Base-by-base conservation (phyloP, 2,329 filamentous ascomycete species). In the Monilinia fructicola region DNA sequence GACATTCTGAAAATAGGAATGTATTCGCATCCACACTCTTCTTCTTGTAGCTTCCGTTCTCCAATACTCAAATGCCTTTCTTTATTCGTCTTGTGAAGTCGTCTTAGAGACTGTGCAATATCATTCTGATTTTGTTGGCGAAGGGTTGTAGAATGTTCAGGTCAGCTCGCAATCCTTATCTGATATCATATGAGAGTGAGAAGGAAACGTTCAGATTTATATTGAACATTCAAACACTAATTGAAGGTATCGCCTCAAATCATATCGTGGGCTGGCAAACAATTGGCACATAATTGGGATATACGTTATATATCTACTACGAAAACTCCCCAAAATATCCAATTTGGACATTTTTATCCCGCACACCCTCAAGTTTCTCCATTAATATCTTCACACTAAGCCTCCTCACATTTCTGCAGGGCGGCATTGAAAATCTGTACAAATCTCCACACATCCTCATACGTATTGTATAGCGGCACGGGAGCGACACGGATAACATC, bases 401-500 rank as follows among this genome's bases (percentile, higher is more conserved):
- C 63, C 4, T 31, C 14, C 16, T 61, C 55, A 42, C 59, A 67
- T 28, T 48, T 71, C 23, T 59, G 60, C 64, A 75, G 69, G 12
- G 74, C 73, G 35, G 68, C 65, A 38, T 73, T 73, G 71, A 88
- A 87, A 18, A 85, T 78, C 42, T 78, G 77, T 62, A 80, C 81
- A 76, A 89, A 89, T 42, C 78, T 76, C 80, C 82, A 85, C 9
- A 93, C 87, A 72, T 97, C 93, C 67, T 83, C 81, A 75, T 91
- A 96, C 0, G 85, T 87, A 74, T 94, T 94, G 78, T 96, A 97
- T 71, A 97, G 77, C 11, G 93, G 92, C 53, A 90, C 89, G 1
- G 93, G 93, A 2, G 93, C 92, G 1, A 96, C 87, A 1, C 93
- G 82, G 61, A 97, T 88, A 21, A 97, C 93, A 75, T 93, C 88